Evolutionary conservation across 768 basidiomycete species (phyloP).

Genomic region (Psilocybe tampanensis): DNA sequence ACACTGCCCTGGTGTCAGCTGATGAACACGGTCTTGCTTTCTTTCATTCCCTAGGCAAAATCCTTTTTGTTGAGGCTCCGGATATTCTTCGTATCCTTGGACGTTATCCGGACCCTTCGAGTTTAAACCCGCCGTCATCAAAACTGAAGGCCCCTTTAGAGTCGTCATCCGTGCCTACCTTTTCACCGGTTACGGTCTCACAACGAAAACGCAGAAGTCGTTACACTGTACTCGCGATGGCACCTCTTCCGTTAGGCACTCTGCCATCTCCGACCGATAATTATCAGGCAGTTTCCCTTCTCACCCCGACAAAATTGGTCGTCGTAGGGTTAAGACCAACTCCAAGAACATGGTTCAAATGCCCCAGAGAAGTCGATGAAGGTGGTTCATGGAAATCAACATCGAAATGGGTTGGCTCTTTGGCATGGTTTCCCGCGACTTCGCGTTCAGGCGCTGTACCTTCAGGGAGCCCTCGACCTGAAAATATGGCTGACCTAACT

Average conservation of each 20-base stretch:
- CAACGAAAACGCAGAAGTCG: conserved; percentile 49
- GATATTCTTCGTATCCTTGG: conserved; percentile 94
- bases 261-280: conserved; percentile 73
- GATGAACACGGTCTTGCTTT: conserved; percentile 93
- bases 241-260: conserved; percentile 81
- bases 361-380: conserved; percentile 54
- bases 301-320: conserved; percentile 90
- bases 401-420: conserved; percentile 58
- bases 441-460: conserved; percentile 13
- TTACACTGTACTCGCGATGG: conserved; percentile 76
- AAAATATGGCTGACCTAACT: conserved; percentile 25
- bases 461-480: conserved; percentile 14
- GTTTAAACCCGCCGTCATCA: neutral
- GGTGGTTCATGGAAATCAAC: conserved; percentile 40
- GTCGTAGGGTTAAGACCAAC: conserved; percentile 91
- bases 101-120: conserved; percentile 66
- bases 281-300: conserved; percentile 79
- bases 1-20: conserved; percentile 89
- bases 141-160: conserved; percentile 4
- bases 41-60: conserved; percentile 92
- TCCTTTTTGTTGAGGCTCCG: conserved; percentile 92
- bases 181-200: conserved; percentile 26
- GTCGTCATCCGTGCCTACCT: conserved; percentile 11
- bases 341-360: conserved; percentile 91
- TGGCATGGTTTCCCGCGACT: conserved; percentile 85